Evolutionary conservation across 2,329 filamentous ascomycete species (phyloP).

Genomic region (Xylariaceae sp.): DNA sequence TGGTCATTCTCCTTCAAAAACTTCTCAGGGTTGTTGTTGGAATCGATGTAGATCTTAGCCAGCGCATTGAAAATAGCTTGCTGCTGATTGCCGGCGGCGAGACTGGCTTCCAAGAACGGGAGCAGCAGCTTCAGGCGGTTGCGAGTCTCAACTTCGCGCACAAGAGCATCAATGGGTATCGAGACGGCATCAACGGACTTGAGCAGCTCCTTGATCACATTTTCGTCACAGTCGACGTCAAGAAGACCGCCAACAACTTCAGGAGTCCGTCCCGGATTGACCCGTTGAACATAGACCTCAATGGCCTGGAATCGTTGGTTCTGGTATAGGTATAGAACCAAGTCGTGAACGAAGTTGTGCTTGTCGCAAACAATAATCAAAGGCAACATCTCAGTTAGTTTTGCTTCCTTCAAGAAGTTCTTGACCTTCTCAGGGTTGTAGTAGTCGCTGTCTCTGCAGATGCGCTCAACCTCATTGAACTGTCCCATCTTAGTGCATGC

Average conservation of each 20-base stretch:
- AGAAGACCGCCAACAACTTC: conserved; percentile 89
- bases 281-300: conserved; percentile 93
- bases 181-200: conserved; percentile 75
- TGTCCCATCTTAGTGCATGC: conserved; percentile 91
- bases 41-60: conserved; percentile 99
- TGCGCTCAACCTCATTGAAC: conserved; percentile 91
- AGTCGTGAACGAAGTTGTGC: conserved; percentile 97
- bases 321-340: conserved; percentile 96
- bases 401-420: conserved; percentile 98
- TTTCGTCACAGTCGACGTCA: conserved; percentile 95
- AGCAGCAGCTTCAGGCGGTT: conserved; percentile 93
- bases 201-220: conserved; percentile 88
- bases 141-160: conserved; percentile 87
- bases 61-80: conserved; percentile 95
- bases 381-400: conserved; percentile 84
- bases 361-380: conserved; percentile 98
- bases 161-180: conserved; percentile 91
- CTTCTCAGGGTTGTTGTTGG: conserved; percentile 95
- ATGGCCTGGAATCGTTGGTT: conserved; percentile 99
- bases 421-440: conserved; percentile 95
- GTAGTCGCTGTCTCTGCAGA: conserved; percentile 87
- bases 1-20: conserved; percentile 97
- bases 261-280: conserved; percentile 87
- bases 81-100: conserved; percentile 87
- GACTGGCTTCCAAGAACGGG: conserved; percentile 89